Percentiles rank a stretch among this genome's conserved stretches.
Evolutionary conservation across 805 yeast species (phyloP).

Genomic region (Cyberlindnera misumaiensis): DNA sequence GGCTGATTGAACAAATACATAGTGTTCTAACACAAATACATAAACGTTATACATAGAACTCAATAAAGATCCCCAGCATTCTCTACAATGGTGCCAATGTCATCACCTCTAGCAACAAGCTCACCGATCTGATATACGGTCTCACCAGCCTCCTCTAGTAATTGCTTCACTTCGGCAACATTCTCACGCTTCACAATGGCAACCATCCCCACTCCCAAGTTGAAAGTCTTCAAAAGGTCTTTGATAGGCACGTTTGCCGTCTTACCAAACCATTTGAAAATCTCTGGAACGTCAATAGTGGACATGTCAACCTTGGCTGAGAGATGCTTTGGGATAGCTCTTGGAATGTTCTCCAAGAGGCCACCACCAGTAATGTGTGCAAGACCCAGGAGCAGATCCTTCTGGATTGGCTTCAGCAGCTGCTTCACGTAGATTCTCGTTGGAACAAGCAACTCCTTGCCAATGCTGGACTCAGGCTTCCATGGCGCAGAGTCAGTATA

Average conservation of each 20-base stretch:
- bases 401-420: conserved; percentile 63
- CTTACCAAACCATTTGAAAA: conserved; percentile 90
- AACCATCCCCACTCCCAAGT: conserved; percentile 96
- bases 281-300: conserved; percentile 79
- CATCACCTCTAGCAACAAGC: conserved; percentile 40
- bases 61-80: conserved; percentile 21
- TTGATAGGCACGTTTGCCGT: conserved; percentile 83
- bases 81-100: conserved; percentile 46
- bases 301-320: conserved; percentile 76
- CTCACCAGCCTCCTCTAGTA: conserved; percentile 64
- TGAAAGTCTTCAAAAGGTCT: conserved; percentile 86
- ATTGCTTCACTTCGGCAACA: conserved; percentile 46
- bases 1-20: conserved; percentile 13
- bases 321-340: conserved; percentile 78
- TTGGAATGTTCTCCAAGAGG: conserved; percentile 88
- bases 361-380: conserved; percentile 99
- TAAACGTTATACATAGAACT: not conserved
- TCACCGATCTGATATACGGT: conserved; percentile 65
- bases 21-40: not conserved
- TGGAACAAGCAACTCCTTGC: conserved; percentile 81
- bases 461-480: conserved; percentile 64
- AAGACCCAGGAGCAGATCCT: conserved; percentile 70
- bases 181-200: conserved; percentile 68
- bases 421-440: conserved; percentile 94
- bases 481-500: conserved; percentile 84